phyloP scores from a whole-genome alignment of 192 early-diverging fungal species.

The Phycomyces nitens region DNA sequence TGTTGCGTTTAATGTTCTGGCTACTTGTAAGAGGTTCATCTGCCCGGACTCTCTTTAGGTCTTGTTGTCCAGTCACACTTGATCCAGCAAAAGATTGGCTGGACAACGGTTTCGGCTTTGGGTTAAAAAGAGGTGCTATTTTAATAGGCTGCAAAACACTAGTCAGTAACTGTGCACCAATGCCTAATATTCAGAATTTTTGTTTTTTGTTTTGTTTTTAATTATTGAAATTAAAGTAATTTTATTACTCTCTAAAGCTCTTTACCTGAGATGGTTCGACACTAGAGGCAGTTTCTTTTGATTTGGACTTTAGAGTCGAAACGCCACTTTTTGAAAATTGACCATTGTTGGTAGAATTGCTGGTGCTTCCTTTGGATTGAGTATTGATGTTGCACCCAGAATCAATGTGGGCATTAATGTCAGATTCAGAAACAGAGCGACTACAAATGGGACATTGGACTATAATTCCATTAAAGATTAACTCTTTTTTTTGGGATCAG shows the following conservation, averaged over 20 bases:
- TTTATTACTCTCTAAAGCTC: no score
- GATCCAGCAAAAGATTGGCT: constrained; percentile 12
- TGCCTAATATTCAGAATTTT: no score
- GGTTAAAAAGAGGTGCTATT: neutral
- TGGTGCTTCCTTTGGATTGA: constrained; percentile 9
- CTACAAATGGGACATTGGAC: constrained; percentile 53
- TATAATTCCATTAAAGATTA: constrained; percentile 12
- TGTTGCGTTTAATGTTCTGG: constrained; percentile 29
- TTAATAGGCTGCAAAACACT: neutral
- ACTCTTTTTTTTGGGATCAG: neutral
- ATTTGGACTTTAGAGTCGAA: no score
- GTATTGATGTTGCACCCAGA: constrained; percentile 35
- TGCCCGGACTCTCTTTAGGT: neutral
- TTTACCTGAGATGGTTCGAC: constrained; percentile 1
- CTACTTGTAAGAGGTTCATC: neutral
- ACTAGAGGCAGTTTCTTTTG: neutral
- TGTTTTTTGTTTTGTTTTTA: no score
- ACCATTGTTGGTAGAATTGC: neutral
- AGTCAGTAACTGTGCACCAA: no score
- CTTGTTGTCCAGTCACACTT: constrained; percentile 3
- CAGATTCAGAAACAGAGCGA: constrained; percentile 33
- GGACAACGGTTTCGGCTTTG: neutral
- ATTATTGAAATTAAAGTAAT: no score
- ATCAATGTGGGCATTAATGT: constrained; percentile 53
- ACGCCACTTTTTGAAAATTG: no score